Base-by-base conservation (phyloP, 805 yeast genomes). In the Torulaspora franciscae region DNA sequence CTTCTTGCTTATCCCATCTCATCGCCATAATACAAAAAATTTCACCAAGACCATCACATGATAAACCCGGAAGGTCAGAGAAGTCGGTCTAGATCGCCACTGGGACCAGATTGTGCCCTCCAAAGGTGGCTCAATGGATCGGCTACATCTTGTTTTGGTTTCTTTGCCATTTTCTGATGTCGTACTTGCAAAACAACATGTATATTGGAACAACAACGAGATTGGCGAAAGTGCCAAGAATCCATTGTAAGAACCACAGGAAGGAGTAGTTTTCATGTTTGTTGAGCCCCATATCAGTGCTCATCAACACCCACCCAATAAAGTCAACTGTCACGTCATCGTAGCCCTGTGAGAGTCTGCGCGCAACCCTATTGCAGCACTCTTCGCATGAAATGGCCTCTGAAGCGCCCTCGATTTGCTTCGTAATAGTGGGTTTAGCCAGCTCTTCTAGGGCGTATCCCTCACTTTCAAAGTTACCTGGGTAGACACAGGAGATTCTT, bases 391-490 rank as follows among this genome's bases (percentile, higher is more conserved):
- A 56, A 7, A 87, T 81, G 1, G 96, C 80, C 4, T 58, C 62
- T 4, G 95, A 83, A 1, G 95, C 74, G 1, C 98, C 99, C 64
- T 93, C 99, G 27, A 93, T 87, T 26, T 66, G 66, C 51, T 73
- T 77, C 1, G 97, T 89, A 45, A 93, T 86, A 7, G 72, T 76
- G 0, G 99, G 98, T 62, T 93, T 93, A 2, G 95, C 83, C 45
- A 67, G 65, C 60, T 90, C 83, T 64, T 93, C 99, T 47, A 80
- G 80, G 3, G 68, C 76, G 58, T 65, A 93, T 0, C 99, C 99
- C 63, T 90, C 98, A 51, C 95, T 82, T 38, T 73, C 77, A 65
- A 91, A 89, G 60, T 88, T 89, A 0, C 99, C 99, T 0, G 98
- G 95, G 57, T 79, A 82, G 0, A 88, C 79, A 48, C 87, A 80